These are phyloP conservation scores for Epichloe sibirici DNA, from an alignment of 2,329 filamentous ascomycete genomes.

Conservation along the genomic window DNA sequence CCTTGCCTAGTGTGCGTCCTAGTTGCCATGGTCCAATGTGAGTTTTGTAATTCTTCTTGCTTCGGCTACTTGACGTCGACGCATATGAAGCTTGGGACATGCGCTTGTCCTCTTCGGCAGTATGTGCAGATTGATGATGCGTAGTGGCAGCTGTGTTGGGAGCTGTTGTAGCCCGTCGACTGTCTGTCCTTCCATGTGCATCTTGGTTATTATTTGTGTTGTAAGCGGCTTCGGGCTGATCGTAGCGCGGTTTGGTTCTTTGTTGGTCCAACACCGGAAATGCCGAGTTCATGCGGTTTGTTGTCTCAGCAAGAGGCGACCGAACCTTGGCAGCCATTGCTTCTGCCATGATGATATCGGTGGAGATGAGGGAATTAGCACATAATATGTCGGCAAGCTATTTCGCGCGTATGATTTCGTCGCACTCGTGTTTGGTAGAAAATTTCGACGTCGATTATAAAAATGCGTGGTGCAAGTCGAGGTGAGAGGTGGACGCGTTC, in stretches of 20 bases:
- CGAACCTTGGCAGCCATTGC: slow-evolving; percentile 19
- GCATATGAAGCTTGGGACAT: slow-evolving; percentile 29
- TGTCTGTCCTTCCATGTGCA: slow-evolving; percentile 1
- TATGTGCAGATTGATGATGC: slow-evolving; percentile 15
- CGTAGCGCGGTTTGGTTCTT: slow-evolving; percentile 19
- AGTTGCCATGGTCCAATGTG: slow-evolving; percentile 91
- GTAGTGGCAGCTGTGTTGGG: background rate
- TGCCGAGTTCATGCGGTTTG: slow-evolving; percentile 33
- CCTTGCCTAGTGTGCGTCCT: slow-evolving; percentile 78
- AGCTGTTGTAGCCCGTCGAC: background rate
- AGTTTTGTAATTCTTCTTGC: slow-evolving; percentile 43
- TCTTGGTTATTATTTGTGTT: slow-evolving; percentile 4
- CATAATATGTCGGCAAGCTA: slow-evolving; percentile 19
- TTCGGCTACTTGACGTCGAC: slow-evolving; percentile 27
- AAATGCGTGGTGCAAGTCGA: background rate
- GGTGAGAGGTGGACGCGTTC: slow-evolving; percentile 1
- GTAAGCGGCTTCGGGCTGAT: slow-evolving; percentile 10
- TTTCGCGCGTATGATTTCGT: slow-evolving; percentile 5
- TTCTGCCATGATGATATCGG: slow-evolving; percentile 18
- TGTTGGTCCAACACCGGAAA: slow-evolving; percentile 17
- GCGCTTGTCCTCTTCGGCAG: slow-evolving; percentile 23
- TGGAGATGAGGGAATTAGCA: slow-evolving; percentile 17
- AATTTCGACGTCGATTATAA: background rate
- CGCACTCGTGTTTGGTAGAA: slow-evolving; percentile 4
- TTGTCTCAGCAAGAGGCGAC: slow-evolving; percentile 34